These are phyloP conservation scores for Sclerotinia spermophila DNA, from an alignment of 2,329 filamentous ascomycete species.

Conservation along the genomic window DNA sequence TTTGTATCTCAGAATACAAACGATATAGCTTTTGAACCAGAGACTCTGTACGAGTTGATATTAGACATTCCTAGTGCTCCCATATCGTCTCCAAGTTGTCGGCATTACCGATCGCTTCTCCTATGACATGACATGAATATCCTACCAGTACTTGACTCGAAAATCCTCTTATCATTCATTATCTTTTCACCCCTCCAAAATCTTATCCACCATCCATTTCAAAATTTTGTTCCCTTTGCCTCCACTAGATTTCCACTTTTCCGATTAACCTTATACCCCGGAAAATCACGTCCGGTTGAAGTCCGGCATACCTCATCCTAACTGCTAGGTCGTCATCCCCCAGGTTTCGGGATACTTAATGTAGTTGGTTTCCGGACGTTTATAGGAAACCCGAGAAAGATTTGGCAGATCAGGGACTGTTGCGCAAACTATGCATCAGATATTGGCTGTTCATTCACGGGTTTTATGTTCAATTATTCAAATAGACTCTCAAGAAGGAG, in stretches of 20 bases:
- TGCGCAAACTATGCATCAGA: not conserved
- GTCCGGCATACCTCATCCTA: not conserved
- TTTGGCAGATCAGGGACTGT: not conserved
- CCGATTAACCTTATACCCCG: not conserved
- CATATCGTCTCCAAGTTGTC: not conserved
- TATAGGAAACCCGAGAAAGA: not conserved
- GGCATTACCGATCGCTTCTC: not conserved
- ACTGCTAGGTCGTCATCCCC: not conserved
- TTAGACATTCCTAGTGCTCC: not conserved
- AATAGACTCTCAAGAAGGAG: not conserved
- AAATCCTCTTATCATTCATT: not conserved
- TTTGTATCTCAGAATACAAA: not conserved
- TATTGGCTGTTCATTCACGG: not conserved
- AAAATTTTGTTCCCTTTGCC: not conserved
- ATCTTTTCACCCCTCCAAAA: slow-evolving; percentile 1
- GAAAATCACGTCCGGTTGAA: not conserved
- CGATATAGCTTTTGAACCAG: not conserved
- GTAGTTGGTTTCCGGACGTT: not conserved
- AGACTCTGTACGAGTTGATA: not conserved
- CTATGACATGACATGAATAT: not conserved
- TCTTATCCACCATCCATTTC: not conserved
- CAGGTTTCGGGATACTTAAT: not conserved
- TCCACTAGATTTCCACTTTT: not conserved
- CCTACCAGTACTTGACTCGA: not conserved
- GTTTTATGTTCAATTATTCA: not conserved